A percentile compares a stretch with the other conserved stretches of the same genome.
Conservation (phyloP, 2,329 filamentous ascomycete species). For the Neofusicoccum umdonicola region DNA sequence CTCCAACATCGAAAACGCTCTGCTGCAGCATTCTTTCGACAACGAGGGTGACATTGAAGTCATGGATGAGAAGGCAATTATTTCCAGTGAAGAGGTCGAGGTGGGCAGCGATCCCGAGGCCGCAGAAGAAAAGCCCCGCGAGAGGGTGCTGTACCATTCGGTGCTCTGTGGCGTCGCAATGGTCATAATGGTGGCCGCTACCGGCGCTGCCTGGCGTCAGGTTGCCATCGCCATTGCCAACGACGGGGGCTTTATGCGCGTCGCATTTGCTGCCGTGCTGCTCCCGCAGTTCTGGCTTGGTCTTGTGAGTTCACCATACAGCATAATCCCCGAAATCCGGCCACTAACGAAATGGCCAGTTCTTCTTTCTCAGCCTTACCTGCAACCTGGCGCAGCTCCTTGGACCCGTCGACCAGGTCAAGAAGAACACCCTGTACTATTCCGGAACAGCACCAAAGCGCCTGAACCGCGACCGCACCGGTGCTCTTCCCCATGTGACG, state of each 20-base stretch:
- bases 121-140: slow-evolving; percentile 63
- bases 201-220: neutral
- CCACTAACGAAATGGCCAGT: slow-evolving; percentile 37
- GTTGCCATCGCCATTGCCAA: neutral
- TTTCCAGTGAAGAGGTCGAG: slow-evolving; percentile 52
- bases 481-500: slow-evolving; percentile 63
- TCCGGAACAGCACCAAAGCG: slow-evolving; percentile 65
- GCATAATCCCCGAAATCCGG: neutral
- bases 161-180: slow-evolving; percentile 65
- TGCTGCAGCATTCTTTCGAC: slow-evolving; percentile 76
- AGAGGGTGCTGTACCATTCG: slow-evolving; percentile 62
- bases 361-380: slow-evolving; percentile 74
- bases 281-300: slow-evolving; percentile 60
- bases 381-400: slow-evolving; percentile 73
- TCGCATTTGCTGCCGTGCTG: slow-evolving; percentile 65
- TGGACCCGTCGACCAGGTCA: slow-evolving; percentile 71
- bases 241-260: slow-evolving; percentile 53
- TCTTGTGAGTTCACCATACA: neutral
- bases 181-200: neutral
- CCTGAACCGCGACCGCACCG: slow-evolving; percentile 50
- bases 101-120: slow-evolving; percentile 65
- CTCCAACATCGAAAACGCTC: slow-evolving; percentile 69
- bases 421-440: slow-evolving; percentile 76
- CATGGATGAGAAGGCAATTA: slow-evolving; percentile 49
- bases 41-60: slow-evolving; percentile 51